phyloP scores from a whole-genome alignment of 257 asterid species.

The Fraxinus pennsylvanica region DNA sequence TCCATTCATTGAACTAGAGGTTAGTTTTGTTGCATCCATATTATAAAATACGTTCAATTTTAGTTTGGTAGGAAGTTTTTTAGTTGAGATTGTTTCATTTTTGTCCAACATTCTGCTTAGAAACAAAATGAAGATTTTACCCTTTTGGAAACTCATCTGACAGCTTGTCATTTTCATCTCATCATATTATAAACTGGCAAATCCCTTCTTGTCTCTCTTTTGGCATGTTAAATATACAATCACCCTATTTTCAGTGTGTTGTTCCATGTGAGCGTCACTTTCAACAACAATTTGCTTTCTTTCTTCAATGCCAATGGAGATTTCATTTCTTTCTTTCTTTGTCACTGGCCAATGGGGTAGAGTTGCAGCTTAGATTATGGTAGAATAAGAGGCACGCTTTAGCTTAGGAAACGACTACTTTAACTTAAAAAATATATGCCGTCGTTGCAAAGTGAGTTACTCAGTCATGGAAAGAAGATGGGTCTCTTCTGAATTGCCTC shows the following conservation, averaged over 20 bases:
- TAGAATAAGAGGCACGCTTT: background rate
- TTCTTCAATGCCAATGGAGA: conserved; percentile 12
- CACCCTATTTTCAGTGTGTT: conserved; percentile 19
- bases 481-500: background rate
- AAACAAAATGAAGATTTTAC: conserved; percentile 38
- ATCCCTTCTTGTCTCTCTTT: conserved; percentile 12
- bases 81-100: background rate
- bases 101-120: conserved; percentile 15
- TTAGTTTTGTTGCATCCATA: conserved; percentile 7
- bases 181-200: conserved; percentile 25
- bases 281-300: conserved; percentile 31
- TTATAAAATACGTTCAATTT: conserved; percentile 9
- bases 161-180: conserved; percentile 34
- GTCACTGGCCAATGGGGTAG: background rate
- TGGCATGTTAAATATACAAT: conserved; percentile 6
- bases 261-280: conserved; percentile 51
- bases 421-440: background rate
- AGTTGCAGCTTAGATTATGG: background rate
- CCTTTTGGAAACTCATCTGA: conserved; percentile 19
- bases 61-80: conserved; percentile 41
- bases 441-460: background rate
- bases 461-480: background rate
- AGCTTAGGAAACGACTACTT: background rate
- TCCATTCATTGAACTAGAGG: conserved; percentile 10
- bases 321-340: background rate